Percentiles rank a stretch among this genome's conserved stretches.
Evolutionary conservation across 305 asterid species (phyloP).

Genomic region (Lippia alba): DNA sequence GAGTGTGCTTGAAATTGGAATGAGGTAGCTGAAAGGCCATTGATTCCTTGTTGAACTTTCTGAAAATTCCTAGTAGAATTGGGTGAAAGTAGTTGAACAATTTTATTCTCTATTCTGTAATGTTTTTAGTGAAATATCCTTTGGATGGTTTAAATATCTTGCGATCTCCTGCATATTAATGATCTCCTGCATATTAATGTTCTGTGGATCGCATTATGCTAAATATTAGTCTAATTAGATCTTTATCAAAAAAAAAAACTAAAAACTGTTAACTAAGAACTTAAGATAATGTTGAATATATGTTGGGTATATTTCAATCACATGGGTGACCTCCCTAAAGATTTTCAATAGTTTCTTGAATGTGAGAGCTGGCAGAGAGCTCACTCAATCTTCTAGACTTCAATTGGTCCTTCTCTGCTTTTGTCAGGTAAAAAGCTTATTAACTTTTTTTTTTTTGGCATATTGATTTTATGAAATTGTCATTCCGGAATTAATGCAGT

Average conservation of each 20-base stretch:
- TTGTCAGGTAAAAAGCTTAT: slow-evolving; percentile 66
- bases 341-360: slow-evolving; percentile 80
- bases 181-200: no score
- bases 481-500: slow-evolving; percentile 10
- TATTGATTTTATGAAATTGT: slow-evolving; percentile 1
- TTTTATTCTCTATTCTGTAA: no score
- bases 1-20: neutral
- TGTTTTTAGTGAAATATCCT: no score
- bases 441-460: slow-evolving; percentile 17
- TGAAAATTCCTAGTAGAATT: slow-evolving; percentile 6
- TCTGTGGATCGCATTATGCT: no score
- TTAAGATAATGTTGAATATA: no score
- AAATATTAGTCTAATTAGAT: no score
- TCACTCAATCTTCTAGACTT: slow-evolving; percentile 77
- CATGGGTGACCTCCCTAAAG: no score
- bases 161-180: no score
- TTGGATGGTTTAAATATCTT: no score
- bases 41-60: neutral
- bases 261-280: no score
- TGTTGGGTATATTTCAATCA: slow-evolving; percentile 72
- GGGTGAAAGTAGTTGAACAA: no score
- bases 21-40: neutral
- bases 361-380: slow-evolving; percentile 92
- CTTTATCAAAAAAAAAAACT: no score
- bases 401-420: slow-evolving; percentile 84